Evolutionary conservation across 441 rosid genomes (phyloP), one percentile per base, ranked within the genome.

Genomic region (Corymbia calophylla): DNA sequence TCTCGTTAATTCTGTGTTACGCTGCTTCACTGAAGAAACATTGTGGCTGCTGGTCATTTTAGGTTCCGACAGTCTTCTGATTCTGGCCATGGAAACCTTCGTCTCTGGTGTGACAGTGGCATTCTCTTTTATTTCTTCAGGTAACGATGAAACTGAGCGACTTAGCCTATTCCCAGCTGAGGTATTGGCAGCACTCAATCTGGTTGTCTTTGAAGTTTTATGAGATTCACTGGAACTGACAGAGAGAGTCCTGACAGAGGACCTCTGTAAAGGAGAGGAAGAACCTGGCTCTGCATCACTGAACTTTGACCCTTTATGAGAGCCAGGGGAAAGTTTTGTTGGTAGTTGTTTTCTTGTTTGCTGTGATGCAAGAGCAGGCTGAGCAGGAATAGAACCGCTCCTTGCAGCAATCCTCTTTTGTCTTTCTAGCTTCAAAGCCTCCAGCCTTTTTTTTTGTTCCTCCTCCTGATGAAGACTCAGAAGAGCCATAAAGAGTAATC

Each of bases 41-140:
- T 58, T 91, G 85, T 88, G 91, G 82, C 91, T 91, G 87, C 88
- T 92, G 88, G 91, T 92, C 87, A 92, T 89, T 93, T 94, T 96
- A 35, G 99, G 99, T 92, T 98, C 99, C 32, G 99, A 98, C 88
- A 97, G 93, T 90, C 99, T 93, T 94, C 99, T 97, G 89, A 95
- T 95, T 85, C 96, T 92, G 89, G 98, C 92, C 94, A 93, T 92
- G 51, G 97, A 94, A 88, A 92, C 89, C 94, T 96, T 98, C 70
- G 93, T 87, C 87, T 95, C 96, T 21, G 95, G 92, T 64, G 94
- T 93, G 66, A 88, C 91, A 87, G 62, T 70, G 23, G 90, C 87
- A 29, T 89, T 93, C 87, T 95, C 94, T 93, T 95, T 95, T 93
- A 94, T 96, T 85, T 93, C 91, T 88, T 92, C 94, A 89, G 97